phyloP scores from a whole-genome alignment of 108 stramenopile genomes.

The Nitzschia sp. region DNA sequence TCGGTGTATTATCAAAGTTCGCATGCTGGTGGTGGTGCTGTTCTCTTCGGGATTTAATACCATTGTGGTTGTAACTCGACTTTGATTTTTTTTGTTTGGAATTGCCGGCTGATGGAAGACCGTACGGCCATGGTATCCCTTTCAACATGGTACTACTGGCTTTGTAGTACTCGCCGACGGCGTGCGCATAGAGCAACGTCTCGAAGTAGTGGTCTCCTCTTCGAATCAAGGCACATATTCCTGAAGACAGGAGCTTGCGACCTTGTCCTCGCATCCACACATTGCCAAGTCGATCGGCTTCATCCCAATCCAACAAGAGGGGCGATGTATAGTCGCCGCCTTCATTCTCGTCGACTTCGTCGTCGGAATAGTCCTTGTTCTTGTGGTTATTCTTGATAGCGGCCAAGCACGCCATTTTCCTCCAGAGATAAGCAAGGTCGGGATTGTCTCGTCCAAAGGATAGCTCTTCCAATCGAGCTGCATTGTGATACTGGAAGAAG shows the following conservation, averaged over 20 bases:
- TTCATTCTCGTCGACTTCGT: not conserved
- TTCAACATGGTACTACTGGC: conserved; percentile 4
- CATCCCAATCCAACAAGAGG: conserved; percentile 2
- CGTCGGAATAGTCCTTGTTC: not conserved
- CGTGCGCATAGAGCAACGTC: conserved; percentile 6
- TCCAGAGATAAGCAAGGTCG: conserved; percentile 21
- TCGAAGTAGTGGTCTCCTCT: conserved; percentile 14
- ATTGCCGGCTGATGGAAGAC: too few species aligned
- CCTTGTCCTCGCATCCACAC: conserved; percentile 3
- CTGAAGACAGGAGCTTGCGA: not conserved
- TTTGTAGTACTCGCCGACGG: conserved; percentile 3
- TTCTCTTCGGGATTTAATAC: too few species aligned
- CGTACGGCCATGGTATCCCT: too few species aligned
- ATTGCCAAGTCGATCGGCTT: conserved; percentile 9
- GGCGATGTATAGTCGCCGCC: not conserved
- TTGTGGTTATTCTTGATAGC: not conserved
- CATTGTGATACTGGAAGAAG: conserved; percentile 15
- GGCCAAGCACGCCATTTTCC: conserved; percentile 25
- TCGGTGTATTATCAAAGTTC: not conserved
- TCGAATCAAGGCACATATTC: not conserved
- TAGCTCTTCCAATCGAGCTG: conserved; percentile 14
- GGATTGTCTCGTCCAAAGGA: conserved; percentile 29
- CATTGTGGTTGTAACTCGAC: too few species aligned
- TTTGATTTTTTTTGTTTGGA: too few species aligned
- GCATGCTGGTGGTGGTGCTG: not conserved